These are phyloP conservation scores for Russula griseocarnosa DNA, from an alignment of 768 basidiomycete species.

Conservation along the genomic window DNA sequence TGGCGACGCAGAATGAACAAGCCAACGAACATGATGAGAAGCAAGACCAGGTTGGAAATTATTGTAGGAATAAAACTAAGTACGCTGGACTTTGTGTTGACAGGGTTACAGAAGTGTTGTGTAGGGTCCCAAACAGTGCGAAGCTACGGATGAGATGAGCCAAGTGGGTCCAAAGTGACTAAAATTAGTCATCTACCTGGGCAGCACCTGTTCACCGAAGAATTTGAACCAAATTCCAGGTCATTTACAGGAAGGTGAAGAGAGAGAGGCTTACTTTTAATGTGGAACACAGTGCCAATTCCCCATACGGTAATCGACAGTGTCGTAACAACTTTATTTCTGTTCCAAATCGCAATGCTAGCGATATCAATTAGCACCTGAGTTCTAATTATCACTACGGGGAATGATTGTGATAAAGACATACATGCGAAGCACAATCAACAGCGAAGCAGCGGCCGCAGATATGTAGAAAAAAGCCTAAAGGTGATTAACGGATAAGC, in stretches of 20 bases:
- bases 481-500: background rate
- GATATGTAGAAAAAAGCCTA: background rate
- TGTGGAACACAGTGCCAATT: background rate
- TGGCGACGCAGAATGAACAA: background rate
- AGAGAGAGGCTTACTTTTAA: background rate
- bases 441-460: background rate
- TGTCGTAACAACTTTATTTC: background rate
- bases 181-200: background rate
- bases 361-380: background rate
- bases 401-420: background rate
- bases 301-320: background rate
- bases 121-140: background rate
- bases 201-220: background rate
- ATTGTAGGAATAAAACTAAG: background rate
- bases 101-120: background rate
- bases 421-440: slow-evolving; percentile 12
- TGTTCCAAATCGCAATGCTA: slow-evolving; percentile 11
- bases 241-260: background rate
- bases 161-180: background rate
- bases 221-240: background rate
- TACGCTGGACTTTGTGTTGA: background rate
- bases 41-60: slow-evolving; percentile 1
- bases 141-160: background rate
- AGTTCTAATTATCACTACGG: background rate
- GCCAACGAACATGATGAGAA: slow-evolving; percentile 10